Evolutionary conservation across 305 asterid genomes (phyloP).

Genomic region (Fraxinus angustifolia): DNA sequence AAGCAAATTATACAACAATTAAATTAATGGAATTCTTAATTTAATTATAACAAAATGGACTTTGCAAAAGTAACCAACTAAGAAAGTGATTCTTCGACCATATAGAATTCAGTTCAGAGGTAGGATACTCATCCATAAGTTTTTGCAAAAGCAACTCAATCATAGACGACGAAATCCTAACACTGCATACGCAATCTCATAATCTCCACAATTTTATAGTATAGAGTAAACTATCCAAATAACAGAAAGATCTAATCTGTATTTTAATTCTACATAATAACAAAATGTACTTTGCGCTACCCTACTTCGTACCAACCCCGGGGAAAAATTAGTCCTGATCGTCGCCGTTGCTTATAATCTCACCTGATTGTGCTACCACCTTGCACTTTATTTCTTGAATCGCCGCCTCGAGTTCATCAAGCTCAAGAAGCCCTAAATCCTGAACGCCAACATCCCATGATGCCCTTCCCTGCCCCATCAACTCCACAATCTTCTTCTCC

Average conservation of each 20-base stretch:
- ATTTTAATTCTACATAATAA: not conserved
- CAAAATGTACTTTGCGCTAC: not conserved
- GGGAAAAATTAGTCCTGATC: not conserved
- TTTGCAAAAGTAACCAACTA: not conserved
- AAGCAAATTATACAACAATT: not conserved
- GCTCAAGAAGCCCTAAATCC: not conserved
- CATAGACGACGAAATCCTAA: not conserved
- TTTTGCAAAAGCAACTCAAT: not conserved
- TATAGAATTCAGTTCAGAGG: not conserved
- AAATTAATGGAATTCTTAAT: not conserved
- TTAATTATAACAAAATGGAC: not conserved
- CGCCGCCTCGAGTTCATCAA: not conserved
- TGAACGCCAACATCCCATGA: not conserved
- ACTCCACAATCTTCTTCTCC: slow-evolving; percentile 2
- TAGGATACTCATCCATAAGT: not conserved
- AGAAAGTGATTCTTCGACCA: not conserved
- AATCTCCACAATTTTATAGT: not conserved
- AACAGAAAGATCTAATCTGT: not conserved
- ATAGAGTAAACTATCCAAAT: not conserved
- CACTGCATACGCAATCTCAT: not conserved
- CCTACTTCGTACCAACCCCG: not conserved
- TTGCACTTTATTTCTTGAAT: not conserved
- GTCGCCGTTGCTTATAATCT: not conserved
- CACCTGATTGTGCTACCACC: not conserved
- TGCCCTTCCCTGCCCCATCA: not conserved